Percentiles rank a stretch among this genome's conserved stretches.
phyloP scores from a whole-genome alignment of 2,329 filamentous ascomycete species.

The Monascus ruber region DNA sequence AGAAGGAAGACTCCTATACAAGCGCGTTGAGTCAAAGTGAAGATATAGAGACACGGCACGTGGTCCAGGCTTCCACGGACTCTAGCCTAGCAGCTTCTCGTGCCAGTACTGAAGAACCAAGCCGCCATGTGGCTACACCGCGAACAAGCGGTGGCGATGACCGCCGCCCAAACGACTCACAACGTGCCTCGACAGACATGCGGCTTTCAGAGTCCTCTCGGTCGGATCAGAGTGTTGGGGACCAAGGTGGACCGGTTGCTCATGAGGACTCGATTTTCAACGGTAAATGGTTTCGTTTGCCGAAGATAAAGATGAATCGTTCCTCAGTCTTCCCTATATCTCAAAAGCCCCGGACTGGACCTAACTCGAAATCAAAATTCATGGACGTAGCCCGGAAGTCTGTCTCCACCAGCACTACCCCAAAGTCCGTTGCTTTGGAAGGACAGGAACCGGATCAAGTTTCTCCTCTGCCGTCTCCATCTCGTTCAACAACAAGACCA shows the following conservation, averaged over 20 bases:
- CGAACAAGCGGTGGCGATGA: constrained; percentile 41
- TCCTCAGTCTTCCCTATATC: constrained; percentile 80
- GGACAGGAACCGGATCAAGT: constrained; percentile 21
- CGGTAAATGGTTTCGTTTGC: constrained; percentile 69
- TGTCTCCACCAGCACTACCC: constrained; percentile 9
- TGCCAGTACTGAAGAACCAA: constrained; percentile 53
- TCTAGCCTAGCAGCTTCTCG: constrained; percentile 26
- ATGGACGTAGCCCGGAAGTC: constrained; percentile 3
- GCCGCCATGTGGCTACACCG: constrained; percentile 38
- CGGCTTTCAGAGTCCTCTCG: constrained; percentile 76
- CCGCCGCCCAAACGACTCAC: constrained; percentile 51
- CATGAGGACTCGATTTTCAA: constrained; percentile 52
- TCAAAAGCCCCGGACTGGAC: constrained; percentile 44
- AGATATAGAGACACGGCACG: constrained; percentile 10
- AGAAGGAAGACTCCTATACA: constrained; percentile 18
- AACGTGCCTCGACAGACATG: constrained; percentile 50
- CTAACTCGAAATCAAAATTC: not conserved
- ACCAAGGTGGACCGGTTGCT: constrained; percentile 49
- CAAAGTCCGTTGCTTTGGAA: constrained; percentile 14
- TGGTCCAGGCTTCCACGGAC: constrained; percentile 15
- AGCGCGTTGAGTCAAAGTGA: constrained; percentile 1
- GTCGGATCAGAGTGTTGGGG: constrained; percentile 71
- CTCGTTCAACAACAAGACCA: constrained; percentile 41
- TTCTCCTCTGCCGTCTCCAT: constrained; percentile 37
- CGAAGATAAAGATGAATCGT: constrained; percentile 63